Evolutionary conservation across 2,329 filamentous ascomycete species (phyloP), one percentile per base, ranked within the genome.

Genomic region (Colletotrichum trifolii): DNA sequence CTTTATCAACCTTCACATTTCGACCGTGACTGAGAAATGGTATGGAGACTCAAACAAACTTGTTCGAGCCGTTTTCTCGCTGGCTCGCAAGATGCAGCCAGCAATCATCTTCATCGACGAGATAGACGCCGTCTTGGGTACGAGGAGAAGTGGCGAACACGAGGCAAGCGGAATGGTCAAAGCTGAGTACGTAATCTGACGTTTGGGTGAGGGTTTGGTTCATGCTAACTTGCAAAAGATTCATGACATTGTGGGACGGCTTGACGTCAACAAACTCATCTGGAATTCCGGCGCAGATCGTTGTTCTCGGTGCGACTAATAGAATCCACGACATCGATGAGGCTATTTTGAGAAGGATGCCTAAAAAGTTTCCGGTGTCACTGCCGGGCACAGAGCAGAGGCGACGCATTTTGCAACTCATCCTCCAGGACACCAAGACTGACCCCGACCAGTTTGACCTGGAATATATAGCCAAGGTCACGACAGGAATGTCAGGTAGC

Each of bases 81-180:
- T 99, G 48, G 96, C 96, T 25, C 86, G 94, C 66, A 99, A 99
- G 80, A 84, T 99, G 69, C 92, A 98, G 74, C 96, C 96, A 2
- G 90, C 91, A 33, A 98, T 99, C 71, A 95, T 99, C 68, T 99
- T 99, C 75, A 99, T 99, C 73, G 96, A 99, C 73, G 96, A 99
- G 79, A 98, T 99, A 67, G 96, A 99, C 79, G 96, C 96, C 6
- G 94, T 99, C 1, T 83, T 99, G 38, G 94, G 96, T 8, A 96
- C 93, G 54, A 84, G 96, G 69, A 85, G 93, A 70, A 96, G 91
- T 74, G 94, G 94, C 53, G 96, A 99, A 78, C 96, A 99, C 75
- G 96, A 99, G 77, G 96, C 96, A 4, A 97, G 94, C 75, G 95
- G 94, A 34, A 98, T 98, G 96, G 96, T 99, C 39, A 99, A 99